Base-by-base conservation (phyloP, 169 alveolate species). In the Cryptosporidium parvum region DNA sequence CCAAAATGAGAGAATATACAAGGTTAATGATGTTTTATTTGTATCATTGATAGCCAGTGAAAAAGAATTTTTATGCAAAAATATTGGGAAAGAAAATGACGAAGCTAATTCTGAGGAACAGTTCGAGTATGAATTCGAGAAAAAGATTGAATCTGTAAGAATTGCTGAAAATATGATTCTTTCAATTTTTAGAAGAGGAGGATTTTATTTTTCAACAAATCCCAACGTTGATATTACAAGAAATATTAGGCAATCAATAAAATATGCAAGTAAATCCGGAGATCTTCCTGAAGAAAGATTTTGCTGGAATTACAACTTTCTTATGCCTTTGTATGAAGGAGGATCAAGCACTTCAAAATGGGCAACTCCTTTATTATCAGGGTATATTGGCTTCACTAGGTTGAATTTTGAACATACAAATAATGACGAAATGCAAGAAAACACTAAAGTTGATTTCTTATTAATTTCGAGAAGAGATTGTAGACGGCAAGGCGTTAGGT, bases 401-500 rank as follows among this genome's bases (percentile, higher is more conserved):
- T n/a, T 73, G 44, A 23, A 45, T n/a, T 73, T 73, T 58, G 56
- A 52, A 12, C 45, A 80, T 9, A 8, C 58, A 39, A 26, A 18
- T 0, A 16, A 9, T 16, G 35, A 73, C 16, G 67, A 45, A 21
- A 18, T 14, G 29, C 37, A 61, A 1, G 62, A 48, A 29, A 39
- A 59, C 26, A 29, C 44, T 12, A 29, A 7, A 0, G 39, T 94
- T 21, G 91, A 84, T 31, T 65, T 93, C 1, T 80, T 86, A 8
- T 92, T 98, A 56, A 94, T 98, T 9, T 95, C 97, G 7, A 95
- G 99, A 89, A 95, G 98, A 89, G 98, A 97, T 68, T 85, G 93
- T 29, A 94, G 97, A 91, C 95, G 98, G 91, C 97, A 97, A 39
- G 99, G 99, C 37, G 96, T 98, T 35, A 91, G 99, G 70, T 98